Evolutionary conservation across 2,329 filamentous ascomycete genomes (phyloP), one percentile per base, ranked within the genome.

Genomic region (Capronia epimyces): DNA sequence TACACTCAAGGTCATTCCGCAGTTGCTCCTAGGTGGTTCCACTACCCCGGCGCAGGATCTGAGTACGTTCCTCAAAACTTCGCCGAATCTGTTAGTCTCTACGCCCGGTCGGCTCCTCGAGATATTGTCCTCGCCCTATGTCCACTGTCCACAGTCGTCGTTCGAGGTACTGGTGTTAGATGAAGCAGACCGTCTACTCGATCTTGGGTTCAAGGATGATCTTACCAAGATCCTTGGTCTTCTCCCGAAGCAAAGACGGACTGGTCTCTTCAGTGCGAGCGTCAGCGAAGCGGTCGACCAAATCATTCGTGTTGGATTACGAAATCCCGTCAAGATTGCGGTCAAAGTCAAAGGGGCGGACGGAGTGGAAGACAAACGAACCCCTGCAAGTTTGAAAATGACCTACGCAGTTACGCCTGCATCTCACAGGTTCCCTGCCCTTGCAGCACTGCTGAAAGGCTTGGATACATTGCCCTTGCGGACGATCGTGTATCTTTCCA

Each of bases 231-330:
- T 62, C 16, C 72, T 98, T 18, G 81, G 82, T 0, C 80, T 86
- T 13, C 72, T 98, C 4, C 93, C 93, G 0, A 98, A 98, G 65
- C 93, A 98, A 67, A 78, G 93, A 45, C 80, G 93, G 43, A 98
- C 93, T 0, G 93, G 93, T 0, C 73, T 98, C 0, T 98, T 97
- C 70, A 95, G 89, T 64, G 93, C 93, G 10, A 94, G 87, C 63
- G 87, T 98, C n/a, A 93, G 86, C 62, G 93, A 97, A 65, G 93
- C 93, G 1, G 87, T 98, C 1, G 84, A 90, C 56, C 87, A 96
- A 65, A 86, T 98, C 48, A 89, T 98, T 46, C 81, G 90, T 29
- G 89, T 96, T 6, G 93, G 93, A 16, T 73, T 97, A 58, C 80
- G 93, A 31, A 97, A 98, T 68, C 93, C 93, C 0, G 90, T 96